A percentile compares a stretch with the other conserved stretches of the same genome.
Conservation (phyloP, 352 stramenopile genomes). For the Globisporangium recalcitrans region DNA sequence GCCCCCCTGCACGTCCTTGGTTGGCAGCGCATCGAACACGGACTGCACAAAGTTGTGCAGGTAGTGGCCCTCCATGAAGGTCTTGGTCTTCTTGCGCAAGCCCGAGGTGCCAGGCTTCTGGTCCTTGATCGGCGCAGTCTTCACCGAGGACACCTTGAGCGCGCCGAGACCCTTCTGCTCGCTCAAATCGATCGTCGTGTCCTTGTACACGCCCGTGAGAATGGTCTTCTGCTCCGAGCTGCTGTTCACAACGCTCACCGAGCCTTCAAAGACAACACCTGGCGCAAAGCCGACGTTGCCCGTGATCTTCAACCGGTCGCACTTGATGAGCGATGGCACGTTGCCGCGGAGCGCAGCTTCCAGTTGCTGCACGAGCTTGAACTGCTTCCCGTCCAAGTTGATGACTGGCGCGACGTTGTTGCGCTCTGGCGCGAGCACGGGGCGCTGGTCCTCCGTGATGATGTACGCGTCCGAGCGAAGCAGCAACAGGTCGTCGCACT, state of each 20-base stretch:
- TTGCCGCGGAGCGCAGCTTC: conserved; percentile 92
- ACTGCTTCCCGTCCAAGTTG: conserved; percentile 95
- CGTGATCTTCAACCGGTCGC: conserved; percentile 93
- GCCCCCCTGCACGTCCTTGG: conserved; percentile 91
- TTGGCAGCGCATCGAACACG: conserved; percentile 94
- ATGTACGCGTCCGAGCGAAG: conserved; percentile 97
- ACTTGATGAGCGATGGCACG: conserved; percentile 94
- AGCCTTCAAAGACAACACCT: conserved; percentile 90
- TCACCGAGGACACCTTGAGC: conserved; percentile 78
- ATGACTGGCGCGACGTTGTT: conserved; percentile 94
- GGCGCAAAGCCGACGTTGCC: conserved; percentile 92
- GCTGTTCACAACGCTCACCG: conserved; percentile 94
- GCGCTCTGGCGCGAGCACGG: conserved; percentile 93
- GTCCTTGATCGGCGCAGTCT: conserved; percentile 90
- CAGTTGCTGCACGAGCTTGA: conserved; percentile 97
- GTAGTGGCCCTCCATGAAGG: conserved; percentile 98
- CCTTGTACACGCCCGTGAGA: conserved; percentile 89
- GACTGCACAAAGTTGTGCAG: conserved; percentile 98
- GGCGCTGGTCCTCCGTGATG: conserved; percentile 93
- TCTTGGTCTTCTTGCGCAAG: conserved; percentile 98
- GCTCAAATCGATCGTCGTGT: conserved; percentile 95
- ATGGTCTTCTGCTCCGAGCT: conserved; percentile 95
- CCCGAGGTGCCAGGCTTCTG: conserved; percentile 98
- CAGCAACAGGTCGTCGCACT: conserved; percentile 85
- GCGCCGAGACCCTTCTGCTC: conserved; percentile 89